phyloP scores from a whole-genome alignment of 192 early-diverging fungal species.

The Backusella parvicylindrica region DNA sequence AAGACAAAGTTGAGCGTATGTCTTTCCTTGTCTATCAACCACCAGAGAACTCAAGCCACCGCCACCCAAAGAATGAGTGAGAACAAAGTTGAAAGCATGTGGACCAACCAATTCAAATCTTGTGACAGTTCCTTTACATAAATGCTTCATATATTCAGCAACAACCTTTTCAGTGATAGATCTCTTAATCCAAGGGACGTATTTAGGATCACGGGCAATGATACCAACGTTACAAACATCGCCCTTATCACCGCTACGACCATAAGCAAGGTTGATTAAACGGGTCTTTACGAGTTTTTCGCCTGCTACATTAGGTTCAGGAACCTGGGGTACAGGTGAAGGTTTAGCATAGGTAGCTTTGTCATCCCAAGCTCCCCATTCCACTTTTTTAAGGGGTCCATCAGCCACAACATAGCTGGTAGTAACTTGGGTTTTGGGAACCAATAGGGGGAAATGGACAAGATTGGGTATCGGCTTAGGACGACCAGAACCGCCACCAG shows the following conservation, averaged over 20 bases:
- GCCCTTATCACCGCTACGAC: slow-evolving; percentile 64
- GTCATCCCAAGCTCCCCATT: slow-evolving; percentile 32
- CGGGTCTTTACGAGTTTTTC: slow-evolving; percentile 33
- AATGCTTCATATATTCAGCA: slow-evolving; percentile 52
- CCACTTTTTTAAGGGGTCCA: slow-evolving; percentile 8
- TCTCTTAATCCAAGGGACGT: slow-evolving; percentile 49
- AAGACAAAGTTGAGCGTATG: slow-evolving; percentile 61
- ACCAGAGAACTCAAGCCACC: slow-evolving; percentile 58
- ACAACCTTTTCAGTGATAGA: slow-evolving; percentile 50
- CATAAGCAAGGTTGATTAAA: slow-evolving; percentile 56
- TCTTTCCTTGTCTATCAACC: slow-evolving; percentile 66
- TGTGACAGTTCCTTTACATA: slow-evolving; percentile 56
- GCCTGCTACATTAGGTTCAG: slow-evolving; percentile 5
- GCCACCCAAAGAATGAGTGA: slow-evolving; percentile 58
- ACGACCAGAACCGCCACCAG: slow-evolving; percentile 52
- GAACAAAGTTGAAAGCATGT: slow-evolving; percentile 59
- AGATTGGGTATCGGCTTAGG: slow-evolving; percentile 56
- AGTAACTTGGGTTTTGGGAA: slow-evolving; percentile 45
- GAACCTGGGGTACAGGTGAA: slow-evolving; percentile 27
- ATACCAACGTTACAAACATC: slow-evolving; percentile 61
- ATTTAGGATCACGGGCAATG: slow-evolving; percentile 55
- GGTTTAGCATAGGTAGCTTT: not conserved
- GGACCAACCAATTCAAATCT: slow-evolving; percentile 58
- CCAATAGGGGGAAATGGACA: slow-evolving; percentile 56
- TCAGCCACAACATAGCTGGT: slow-evolving; percentile 38